phyloP scores from a whole-genome alignment of 1,284 basidiomycete genomes.

The Trichosporon coremiiforme region DNA sequence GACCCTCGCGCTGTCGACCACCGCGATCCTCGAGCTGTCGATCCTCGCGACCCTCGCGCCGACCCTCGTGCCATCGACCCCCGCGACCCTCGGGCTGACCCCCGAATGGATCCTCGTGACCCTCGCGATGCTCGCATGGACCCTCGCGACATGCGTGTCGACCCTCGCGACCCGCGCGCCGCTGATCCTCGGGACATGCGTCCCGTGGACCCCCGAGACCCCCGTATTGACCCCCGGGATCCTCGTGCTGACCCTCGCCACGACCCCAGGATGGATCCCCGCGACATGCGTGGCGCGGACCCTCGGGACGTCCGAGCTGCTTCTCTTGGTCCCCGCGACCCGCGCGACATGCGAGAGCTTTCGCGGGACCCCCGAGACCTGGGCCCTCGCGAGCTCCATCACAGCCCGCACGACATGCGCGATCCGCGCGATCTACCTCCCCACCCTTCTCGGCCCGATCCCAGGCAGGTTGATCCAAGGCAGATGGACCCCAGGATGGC shows the following conservation, averaged over 20 bases:
- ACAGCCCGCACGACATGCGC: constrained; percentile 18
- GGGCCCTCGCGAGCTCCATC: constrained; percentile 1
- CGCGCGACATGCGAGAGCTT: constrained; percentile 20
- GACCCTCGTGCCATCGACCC: constrained; percentile 17
- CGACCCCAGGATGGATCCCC: constrained; percentile 12
- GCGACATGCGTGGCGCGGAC: constrained; percentile 15
- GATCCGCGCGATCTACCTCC: constrained; percentile 11
- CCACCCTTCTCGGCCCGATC: constrained; percentile 5
- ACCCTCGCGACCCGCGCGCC: constrained; percentile 21
- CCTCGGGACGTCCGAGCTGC: constrained; percentile 5
- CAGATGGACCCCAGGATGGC: constrained; percentile 16
- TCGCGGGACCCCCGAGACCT: constrained; percentile 12
- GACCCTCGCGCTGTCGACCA: constrained; percentile 8
- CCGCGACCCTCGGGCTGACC: constrained; percentile 3
- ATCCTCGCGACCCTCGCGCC: constrained; percentile 18
- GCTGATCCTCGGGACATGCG: constrained; percentile 11
- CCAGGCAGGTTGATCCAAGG: constrained; percentile 8
- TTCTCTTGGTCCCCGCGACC: constrained; percentile 21
- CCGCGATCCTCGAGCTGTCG: constrained; percentile 1
- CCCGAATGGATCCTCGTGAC: constrained; percentile 14
- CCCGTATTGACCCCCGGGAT: constrained; percentile 19
- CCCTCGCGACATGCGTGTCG: not conserved
- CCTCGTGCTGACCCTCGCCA: constrained; percentile 1
- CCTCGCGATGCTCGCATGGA: not conserved
- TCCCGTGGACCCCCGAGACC: constrained; percentile 2